Evolutionary conservation across 306 rosid genomes (phyloP), one percentile per base, ranked within the genome.

Genomic region (Cucumis melo): DNA sequence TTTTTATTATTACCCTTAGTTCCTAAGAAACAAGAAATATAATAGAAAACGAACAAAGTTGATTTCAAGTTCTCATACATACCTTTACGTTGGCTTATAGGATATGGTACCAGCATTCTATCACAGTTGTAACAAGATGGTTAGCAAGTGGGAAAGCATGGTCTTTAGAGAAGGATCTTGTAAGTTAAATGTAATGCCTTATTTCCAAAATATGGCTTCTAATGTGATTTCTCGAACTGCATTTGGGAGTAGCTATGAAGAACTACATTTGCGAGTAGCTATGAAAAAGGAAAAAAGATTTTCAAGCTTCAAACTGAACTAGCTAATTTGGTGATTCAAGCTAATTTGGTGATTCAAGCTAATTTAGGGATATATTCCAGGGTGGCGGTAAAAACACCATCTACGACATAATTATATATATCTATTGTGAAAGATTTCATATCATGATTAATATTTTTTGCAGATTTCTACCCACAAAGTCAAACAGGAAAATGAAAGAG

Each of bases 241-340:
- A 32, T 87, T 83, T 50, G 87, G 90, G 56, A 83, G 87, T 48
- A 83, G 84, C 51, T 81, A 77, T 71, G 65, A 81, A 55, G 78
- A 85, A 75, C 90, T 4, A 85, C 84, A 32, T 87, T 83, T 50
- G 87, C 88, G 56, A 83, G 87, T 48, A 83, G 84, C 51, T 81
- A 77, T 71, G 65, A 81, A 55, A 80, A 85, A 75, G 91, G 88
- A 13, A 74, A 42, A 39, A 59, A 36, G 89, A 78, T 82, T 24
- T 84, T 87, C 42, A 10, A 56, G 10, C 61, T 56, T 56, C 61
- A 56, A 20, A 10, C 63, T 13, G 55, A 83, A 87, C 63, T 85
- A 20, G 6, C 27, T 56, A 1, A 8, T 20, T 56, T 56, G 13
- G 61, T 56, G 61, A 20, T 56, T 56, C 24, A 56, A 56, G 1